Evolutionary conservation across 768 basidiomycete genomes (phyloP).

Genomic region (Mycena vitilis): DNA sequence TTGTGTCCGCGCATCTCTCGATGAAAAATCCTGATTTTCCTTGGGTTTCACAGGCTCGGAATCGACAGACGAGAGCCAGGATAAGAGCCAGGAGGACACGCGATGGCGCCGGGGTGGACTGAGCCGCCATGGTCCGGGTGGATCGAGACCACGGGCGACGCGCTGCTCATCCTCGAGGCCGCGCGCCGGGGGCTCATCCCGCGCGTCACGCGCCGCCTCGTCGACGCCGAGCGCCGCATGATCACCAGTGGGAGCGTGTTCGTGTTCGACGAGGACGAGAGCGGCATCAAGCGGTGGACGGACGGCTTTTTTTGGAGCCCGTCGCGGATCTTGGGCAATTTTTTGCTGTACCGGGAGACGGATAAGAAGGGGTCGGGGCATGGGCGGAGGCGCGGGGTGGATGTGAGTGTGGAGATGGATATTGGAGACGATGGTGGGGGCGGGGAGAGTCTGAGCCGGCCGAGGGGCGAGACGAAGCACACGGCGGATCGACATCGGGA

Average conservation of each 20-base stretch:
- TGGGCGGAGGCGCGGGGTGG: conserved; percentile 48
- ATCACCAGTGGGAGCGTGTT: conserved; percentile 95
- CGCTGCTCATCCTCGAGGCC: conserved; percentile 96
- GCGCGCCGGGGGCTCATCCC: conserved; percentile 91
- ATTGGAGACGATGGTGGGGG: conserved; percentile 40
- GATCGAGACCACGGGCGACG: conserved; percentile 96
- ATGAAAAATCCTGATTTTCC: too few relatives aligned
- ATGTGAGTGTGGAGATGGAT: conserved; percentile 47
- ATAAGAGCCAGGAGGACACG: neutral
- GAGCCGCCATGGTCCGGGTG: conserved; percentile 89
- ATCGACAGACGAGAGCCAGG: neutral
- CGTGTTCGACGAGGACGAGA: conserved; percentile 97
- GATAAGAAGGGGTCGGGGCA: conserved; percentile 83
- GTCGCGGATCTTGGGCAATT: conserved; percentile 92
- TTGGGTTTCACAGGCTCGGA: neutral
- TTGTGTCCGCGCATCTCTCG: neutral
- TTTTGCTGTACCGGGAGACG: conserved; percentile 94
- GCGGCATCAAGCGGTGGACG: conserved; percentile 97
- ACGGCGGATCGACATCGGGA: conserved; percentile 81
- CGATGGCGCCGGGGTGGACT: neutral
- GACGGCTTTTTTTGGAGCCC: conserved; percentile 98
- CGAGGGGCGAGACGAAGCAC: conserved; percentile 63
- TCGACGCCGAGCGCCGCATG: conserved; percentile 93
- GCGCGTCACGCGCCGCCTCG: conserved; percentile 89
- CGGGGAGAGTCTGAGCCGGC: conserved; percentile 69